phyloP scores from a whole-genome alignment of 1,284 basidiomycete genomes.

The Grifola frondosa region DNA sequence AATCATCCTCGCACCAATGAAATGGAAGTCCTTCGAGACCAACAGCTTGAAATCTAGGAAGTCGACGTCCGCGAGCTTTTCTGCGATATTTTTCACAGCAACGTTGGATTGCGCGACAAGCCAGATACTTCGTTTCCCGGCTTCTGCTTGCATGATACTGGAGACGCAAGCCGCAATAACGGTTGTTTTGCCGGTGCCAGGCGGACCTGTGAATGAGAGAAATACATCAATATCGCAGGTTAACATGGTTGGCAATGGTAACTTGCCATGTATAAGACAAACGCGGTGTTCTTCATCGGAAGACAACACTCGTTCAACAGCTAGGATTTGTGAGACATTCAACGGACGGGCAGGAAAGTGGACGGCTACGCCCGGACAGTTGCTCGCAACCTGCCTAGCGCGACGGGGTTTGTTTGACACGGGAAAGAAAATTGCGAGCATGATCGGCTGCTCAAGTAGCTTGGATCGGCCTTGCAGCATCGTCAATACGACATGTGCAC shows the following conservation, averaged over 20 bases:
- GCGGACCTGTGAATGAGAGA: constrained; percentile 14
- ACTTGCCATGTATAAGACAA: constrained; percentile 16
- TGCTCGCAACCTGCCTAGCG: neutral
- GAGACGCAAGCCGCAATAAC: constrained; percentile 33
- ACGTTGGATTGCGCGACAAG: constrained; percentile 39
- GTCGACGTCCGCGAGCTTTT: constrained; percentile 38
- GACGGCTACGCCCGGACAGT: neutral
- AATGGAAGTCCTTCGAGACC: constrained; percentile 53
- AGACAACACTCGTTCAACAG: constrained; percentile 16
- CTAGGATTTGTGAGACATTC: constrained; percentile 19
- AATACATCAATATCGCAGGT: neutral
- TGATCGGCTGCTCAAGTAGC: constrained; percentile 9
- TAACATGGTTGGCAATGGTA: neutral
- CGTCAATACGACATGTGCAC: constrained; percentile 8
- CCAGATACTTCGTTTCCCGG: constrained; percentile 23
- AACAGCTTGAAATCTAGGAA: constrained; percentile 42
- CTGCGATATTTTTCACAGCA: constrained; percentile 54
- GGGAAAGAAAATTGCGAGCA: constrained; percentile 8
- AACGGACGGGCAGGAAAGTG: constrained; percentile 9
- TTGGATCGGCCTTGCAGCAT: constrained; percentile 5
- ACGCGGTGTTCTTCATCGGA: constrained; percentile 3
- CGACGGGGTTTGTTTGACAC: neutral
- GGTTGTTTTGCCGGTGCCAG: constrained; percentile 35
- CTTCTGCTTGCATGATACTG: too few species aligned
- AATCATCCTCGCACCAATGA: constrained; percentile 61